Evolutionary conservation across 140 eudicot species (phyloP).

Genomic region (Cichorium intybus): DNA sequence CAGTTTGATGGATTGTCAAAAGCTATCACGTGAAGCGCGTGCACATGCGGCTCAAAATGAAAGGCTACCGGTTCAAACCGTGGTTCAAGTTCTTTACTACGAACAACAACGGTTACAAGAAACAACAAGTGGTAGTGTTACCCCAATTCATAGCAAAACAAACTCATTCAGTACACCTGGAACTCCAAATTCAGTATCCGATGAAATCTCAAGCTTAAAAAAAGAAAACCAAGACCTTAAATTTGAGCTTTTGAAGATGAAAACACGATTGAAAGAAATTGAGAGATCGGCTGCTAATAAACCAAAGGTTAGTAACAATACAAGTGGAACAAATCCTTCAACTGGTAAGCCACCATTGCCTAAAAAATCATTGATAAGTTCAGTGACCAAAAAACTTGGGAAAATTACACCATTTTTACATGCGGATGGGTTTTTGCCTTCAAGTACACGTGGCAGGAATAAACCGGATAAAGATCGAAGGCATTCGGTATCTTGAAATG

Average conservation of each 20-base stretch:
- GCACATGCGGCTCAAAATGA: constrained; percentile 95
- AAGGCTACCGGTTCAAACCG: constrained; percentile 87
- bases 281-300: constrained; percentile 34
- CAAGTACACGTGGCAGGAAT: constrained; percentile 45
- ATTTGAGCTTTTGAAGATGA: constrained; percentile 70
- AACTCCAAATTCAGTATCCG: constrained; percentile 28
- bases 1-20: constrained; percentile 96
- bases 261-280: constrained; percentile 61
- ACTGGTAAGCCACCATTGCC: constrained; percentile 69
- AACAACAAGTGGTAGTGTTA: constrained; percentile 29
- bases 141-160: constrained; percentile 15
- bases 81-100: constrained; percentile 91
- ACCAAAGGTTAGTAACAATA: constrained; percentile 25
- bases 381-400: constrained; percentile 82
- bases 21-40: constrained; percentile 91
- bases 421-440: constrained; percentile 48
- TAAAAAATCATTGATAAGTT: constrained; percentile 58
- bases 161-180: constrained; percentile 6
- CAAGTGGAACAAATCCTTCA: constrained; percentile 21
- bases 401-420: constrained; percentile 45
- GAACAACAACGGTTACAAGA: constrained; percentile 83
- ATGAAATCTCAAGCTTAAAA: constrained; percentile 47
- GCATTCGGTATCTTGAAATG: constrained; percentile 67
- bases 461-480: constrained; percentile 63
- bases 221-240: constrained; percentile 85